phyloP scores from a whole-genome alignment of 2,329 filamentous ascomycete species.

The Colletotrichum caudatum region DNA sequence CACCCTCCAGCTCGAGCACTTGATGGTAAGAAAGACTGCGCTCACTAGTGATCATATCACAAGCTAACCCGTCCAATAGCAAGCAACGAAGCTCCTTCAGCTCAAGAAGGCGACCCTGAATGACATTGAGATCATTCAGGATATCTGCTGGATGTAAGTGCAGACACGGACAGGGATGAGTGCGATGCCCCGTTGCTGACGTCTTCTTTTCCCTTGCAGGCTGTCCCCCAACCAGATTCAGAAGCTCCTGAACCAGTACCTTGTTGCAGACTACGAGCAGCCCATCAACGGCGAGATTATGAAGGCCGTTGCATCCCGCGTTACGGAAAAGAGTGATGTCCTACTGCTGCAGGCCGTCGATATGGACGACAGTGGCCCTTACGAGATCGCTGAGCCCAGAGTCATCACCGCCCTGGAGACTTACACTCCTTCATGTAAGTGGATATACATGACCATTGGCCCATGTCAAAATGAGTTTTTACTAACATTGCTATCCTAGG shows the following conservation, averaged over 20 bases:
- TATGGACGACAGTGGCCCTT: slow-evolving; percentile 98
- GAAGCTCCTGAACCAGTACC: slow-evolving; percentile 97
- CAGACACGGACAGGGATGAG: neutral
- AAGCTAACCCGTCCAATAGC: slow-evolving; percentile 61
- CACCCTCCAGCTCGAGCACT: slow-evolving; percentile 94
- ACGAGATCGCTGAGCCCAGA: slow-evolving; percentile 97
- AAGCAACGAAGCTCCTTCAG: slow-evolving; percentile 98
- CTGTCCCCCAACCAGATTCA: slow-evolving; percentile 98
- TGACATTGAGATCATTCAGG: slow-evolving; percentile 99
- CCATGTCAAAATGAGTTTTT: slow-evolving; percentile 41
- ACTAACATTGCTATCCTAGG: slow-evolving; percentile 63
- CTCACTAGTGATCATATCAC: neutral
- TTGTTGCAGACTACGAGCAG: slow-evolving; percentile 98
- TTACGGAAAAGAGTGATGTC: slow-evolving; percentile 98
- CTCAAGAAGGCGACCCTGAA: slow-evolving; percentile 99
- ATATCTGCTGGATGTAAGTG: slow-evolving; percentile 99
- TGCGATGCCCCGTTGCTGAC: slow-evolving; percentile 6
- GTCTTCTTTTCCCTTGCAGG: slow-evolving; percentile 60
- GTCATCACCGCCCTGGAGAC: slow-evolving; percentile 97
- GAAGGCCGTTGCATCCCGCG: slow-evolving; percentile 97
- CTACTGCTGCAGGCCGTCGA: slow-evolving; percentile 93
- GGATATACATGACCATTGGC: neutral
- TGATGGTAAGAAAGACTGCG: slow-evolving; percentile 76
- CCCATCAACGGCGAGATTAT: slow-evolving; percentile 99
- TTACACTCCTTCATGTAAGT: slow-evolving; percentile 95